A percentile compares a stretch with the other conserved stretches of the same genome.
Conservation (phyloP, 176 grass and related monocot genomes). For the Cenchrus americanus region DNA sequence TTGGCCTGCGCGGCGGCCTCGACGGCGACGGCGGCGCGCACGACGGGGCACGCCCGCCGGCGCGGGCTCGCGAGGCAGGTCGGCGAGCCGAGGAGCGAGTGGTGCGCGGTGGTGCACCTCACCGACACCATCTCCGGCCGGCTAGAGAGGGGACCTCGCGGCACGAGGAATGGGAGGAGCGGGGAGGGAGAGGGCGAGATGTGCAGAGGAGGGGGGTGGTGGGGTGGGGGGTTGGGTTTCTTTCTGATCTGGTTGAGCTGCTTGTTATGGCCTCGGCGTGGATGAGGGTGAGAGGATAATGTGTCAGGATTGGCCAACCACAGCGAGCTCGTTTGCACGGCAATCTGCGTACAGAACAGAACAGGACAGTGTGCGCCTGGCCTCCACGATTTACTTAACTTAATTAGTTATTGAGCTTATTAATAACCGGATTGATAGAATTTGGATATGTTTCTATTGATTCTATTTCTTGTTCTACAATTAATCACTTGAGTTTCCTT, state of each 20-base stretch:
- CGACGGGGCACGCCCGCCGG: constrained; percentile 41
- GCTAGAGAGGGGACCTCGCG: background rate
- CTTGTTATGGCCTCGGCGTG: constrained; percentile 1
- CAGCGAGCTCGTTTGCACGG: background rate
- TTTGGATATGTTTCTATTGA: background rate
- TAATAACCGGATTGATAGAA: background rate
- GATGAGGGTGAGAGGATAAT: constrained; percentile 71
- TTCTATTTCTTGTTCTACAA: background rate
- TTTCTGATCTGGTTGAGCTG: constrained; percentile 13
- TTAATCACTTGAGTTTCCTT: background rate
- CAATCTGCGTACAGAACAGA: background rate
- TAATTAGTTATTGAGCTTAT: background rate
- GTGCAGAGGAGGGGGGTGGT: background rate
- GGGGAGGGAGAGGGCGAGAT: constrained; percentile 10
- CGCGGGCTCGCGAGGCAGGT: constrained; percentile 45
- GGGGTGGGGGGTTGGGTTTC: constrained; percentile 12
- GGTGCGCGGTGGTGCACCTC: constrained; percentile 55
- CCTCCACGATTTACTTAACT: background rate
- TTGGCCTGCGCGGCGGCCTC: constrained; percentile 77
- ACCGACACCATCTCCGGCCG: constrained; percentile 53
- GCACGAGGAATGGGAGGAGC: background rate
- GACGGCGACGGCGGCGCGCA: constrained; percentile 69
- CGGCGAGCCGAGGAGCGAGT: constrained; percentile 54
- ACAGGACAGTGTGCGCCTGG: background rate
- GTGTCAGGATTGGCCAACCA: constrained; percentile 69